These are phyloP conservation scores for Termitomyces sp. DNA, from an alignment of 768 basidiomycete species.

Conservation along the genomic window DNA sequence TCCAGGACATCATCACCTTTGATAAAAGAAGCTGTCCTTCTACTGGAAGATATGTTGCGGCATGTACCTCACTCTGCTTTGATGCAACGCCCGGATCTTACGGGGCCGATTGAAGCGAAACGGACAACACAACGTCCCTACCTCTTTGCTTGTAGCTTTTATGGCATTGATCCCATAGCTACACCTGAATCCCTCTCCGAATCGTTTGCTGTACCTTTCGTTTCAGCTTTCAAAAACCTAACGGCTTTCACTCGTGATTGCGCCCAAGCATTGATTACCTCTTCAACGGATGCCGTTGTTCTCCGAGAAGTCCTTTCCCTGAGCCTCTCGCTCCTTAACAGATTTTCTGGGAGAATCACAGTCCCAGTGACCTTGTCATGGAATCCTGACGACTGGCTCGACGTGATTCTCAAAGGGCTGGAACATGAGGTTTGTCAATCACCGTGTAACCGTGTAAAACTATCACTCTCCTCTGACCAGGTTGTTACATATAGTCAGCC, in stretches of 20 bases:
- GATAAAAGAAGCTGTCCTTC: constrained; percentile 40
- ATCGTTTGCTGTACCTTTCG: constrained; percentile 45
- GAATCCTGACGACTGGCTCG: constrained; percentile 66
- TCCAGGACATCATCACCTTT: constrained; percentile 29
- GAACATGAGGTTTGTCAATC: constrained; percentile 47
- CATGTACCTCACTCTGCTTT: constrained; percentile 49
- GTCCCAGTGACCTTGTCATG: constrained; percentile 43
- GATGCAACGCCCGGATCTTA: constrained; percentile 45
- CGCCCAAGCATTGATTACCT: constrained; percentile 32
- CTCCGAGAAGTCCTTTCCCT: constrained; percentile 52
- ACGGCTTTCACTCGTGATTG: constrained; percentile 43
- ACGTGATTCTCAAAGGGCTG: constrained; percentile 47
- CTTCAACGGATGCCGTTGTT: constrained; percentile 24
- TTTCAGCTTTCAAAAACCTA: constrained; percentile 54
- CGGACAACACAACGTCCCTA: constrained; percentile 37
- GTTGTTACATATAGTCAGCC: constrained; percentile 34
- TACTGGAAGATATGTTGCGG: constrained; percentile 51
- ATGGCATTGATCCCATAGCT: constrained; percentile 38
- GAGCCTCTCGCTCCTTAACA: constrained; percentile 47
- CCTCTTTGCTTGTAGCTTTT: constrained; percentile 60
- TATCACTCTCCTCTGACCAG: no score
- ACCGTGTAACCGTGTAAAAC: no score
- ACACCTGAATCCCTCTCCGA: constrained; percentile 16
- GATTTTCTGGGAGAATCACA: constrained; percentile 43
- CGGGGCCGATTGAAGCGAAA: constrained; percentile 29